Evolutionary conservation across 768 basidiomycete species (phyloP).

Genomic region (Cyclocybe aegerita): DNA sequence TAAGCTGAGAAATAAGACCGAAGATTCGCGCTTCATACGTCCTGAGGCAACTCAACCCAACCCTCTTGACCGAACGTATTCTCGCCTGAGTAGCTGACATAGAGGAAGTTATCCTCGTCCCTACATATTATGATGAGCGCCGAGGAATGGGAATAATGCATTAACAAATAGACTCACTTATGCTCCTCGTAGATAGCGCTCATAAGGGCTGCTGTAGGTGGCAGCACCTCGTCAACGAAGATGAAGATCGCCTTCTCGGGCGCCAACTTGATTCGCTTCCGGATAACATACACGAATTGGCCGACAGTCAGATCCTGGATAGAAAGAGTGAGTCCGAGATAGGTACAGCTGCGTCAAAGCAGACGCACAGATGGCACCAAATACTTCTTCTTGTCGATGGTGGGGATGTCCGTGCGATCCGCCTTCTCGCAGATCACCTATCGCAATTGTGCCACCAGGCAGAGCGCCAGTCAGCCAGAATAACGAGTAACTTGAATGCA

Average conservation of each 20-base stretch:
- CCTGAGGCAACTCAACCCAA: constrained; percentile 46
- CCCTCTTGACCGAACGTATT: constrained; percentile 81
- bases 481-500: not conserved
- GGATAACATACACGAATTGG: constrained; percentile 99
- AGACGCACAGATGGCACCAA: constrained; percentile 90
- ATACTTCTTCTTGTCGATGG: constrained; percentile 99
- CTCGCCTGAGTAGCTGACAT: constrained; percentile 98
- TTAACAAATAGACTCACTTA: constrained; percentile 64
- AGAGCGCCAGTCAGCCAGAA: not conserved
- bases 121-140: constrained; percentile 41
- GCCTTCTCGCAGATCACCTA: constrained; percentile 99
- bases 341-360: not conserved
- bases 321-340: not conserved
- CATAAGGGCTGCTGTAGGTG: constrained; percentile 98
- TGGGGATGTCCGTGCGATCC: constrained; percentile 96
- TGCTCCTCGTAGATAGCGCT: constrained; percentile 99
- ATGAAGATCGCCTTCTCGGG: constrained; percentile 99
- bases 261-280: constrained; percentile 99
- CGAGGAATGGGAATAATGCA: constrained; percentile 17
- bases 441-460: constrained; percentile 12
- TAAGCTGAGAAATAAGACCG: constrained; percentile 1
- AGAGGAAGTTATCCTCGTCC: constrained; percentile 99
- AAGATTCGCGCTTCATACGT: constrained; percentile 32
- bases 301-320: constrained; percentile 91
- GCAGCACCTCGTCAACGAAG: constrained; percentile 98